These are phyloP conservation scores for Scalesia atractyloides DNA, from an alignment of 129 eudicot genomes.

Conservation along the genomic window DNA sequence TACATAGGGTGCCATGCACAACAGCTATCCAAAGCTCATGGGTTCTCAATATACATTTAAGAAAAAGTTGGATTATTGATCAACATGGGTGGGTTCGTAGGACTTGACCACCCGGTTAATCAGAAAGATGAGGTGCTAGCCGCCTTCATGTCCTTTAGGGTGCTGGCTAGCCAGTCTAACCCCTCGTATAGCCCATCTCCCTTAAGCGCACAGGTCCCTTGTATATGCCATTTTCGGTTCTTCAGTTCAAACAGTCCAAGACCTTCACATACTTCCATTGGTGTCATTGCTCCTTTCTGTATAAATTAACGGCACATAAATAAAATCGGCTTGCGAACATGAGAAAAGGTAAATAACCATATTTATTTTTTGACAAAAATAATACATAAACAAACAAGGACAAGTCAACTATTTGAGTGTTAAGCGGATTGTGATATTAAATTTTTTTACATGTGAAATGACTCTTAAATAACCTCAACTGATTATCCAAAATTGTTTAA, in stretches of 20 bases:
- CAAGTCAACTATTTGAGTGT: background rate
- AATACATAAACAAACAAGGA: background rate
- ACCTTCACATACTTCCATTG: constrained; percentile 97
- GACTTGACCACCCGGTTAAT: constrained; percentile 33
- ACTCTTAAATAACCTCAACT: background rate
- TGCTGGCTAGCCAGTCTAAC: constrained; percentile 93
- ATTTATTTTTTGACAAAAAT: background rate
- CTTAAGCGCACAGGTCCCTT: constrained; percentile 94
- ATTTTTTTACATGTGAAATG: background rate
- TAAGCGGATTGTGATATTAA: background rate
- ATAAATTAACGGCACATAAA: background rate
- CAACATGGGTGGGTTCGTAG: constrained; percentile 20
- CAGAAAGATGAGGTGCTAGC: constrained; percentile 75
- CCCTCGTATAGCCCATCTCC: constrained; percentile 99
- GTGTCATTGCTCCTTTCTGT: constrained; percentile 95
- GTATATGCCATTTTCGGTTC: constrained; percentile 97
- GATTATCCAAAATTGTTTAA: background rate
- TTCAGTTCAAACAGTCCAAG: constrained; percentile 86
- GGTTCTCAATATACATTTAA: constrained; percentile 31
- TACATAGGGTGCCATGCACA: constrained; percentile 33
- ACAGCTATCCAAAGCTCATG: constrained; percentile 28
- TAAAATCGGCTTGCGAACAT: background rate
- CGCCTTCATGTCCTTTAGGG: constrained; percentile 88
- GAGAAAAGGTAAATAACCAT: background rate
- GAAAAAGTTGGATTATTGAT: constrained; percentile 23